Conservation (phyloP, 768 basidiomycete species). For the Candolleomyces eurysporus region DNA sequence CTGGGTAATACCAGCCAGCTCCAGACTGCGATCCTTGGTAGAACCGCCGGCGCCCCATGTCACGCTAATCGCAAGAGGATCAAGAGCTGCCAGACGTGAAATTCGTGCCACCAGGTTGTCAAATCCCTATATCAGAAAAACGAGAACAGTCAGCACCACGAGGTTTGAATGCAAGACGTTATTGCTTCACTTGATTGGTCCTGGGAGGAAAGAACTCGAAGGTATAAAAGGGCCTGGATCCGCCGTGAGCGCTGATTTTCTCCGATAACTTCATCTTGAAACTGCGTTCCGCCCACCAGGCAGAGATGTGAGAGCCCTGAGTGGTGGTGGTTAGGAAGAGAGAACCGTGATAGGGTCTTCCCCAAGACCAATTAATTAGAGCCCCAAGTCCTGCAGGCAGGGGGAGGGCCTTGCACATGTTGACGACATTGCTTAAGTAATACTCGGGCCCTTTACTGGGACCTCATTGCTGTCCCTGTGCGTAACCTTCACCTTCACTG, state of each 20-base stretch:
- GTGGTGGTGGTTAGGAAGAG: conserved; percentile 2
- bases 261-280: conserved; percentile 68
- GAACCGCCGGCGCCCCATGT: conserved; percentile 98
- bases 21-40: conserved; percentile 84
- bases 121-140: conserved; percentile 60
- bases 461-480: not conserved
- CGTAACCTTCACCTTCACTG: no score
- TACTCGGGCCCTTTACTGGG: not conserved
- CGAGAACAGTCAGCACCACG: not conserved
- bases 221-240: conserved; percentile 74
- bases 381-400: no score
- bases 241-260: conserved; percentile 50
- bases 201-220: conserved; percentile 98
- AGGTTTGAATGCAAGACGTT: not conserved
- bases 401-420: not conserved
- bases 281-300: not conserved
- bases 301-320: not conserved
- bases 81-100: conserved; percentile 69
- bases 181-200: conserved; percentile 69
- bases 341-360: no score
- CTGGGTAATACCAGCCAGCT: conserved; percentile 79
- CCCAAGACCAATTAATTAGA: no score
- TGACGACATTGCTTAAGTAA: conserved; percentile 8
- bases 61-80: conserved; percentile 83
- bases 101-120: conserved; percentile 90